Conservation (phyloP, 805 yeast species). For the Saccharomycopsis javanensis region DNA sequence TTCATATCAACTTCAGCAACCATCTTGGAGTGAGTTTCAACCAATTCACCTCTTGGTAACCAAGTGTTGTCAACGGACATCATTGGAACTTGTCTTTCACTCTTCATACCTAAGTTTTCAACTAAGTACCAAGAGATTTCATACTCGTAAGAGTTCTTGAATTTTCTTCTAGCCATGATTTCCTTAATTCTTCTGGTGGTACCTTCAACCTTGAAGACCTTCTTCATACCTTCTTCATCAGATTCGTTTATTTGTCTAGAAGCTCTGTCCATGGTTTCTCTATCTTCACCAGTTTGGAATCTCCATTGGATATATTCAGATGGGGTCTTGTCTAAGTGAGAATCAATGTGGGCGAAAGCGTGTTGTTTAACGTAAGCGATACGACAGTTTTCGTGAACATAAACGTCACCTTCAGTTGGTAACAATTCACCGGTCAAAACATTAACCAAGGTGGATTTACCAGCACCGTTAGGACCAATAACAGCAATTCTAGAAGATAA, state of each 20-base stretch:
- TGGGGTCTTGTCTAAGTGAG: constrained; percentile 98
- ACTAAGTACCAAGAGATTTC: constrained; percentile 97
- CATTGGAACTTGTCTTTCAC: constrained; percentile 99
- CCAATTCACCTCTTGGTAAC: constrained; percentile 98
- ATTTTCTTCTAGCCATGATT: constrained; percentile 95
- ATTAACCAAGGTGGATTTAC: constrained; percentile 97
- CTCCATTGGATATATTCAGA: constrained; percentile 99
- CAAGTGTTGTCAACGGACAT: constrained; percentile 99
- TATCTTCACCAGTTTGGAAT: constrained; percentile 99
- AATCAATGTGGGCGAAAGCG: constrained; percentile 98
- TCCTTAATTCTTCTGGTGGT: constrained; percentile 95
- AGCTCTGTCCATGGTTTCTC: constrained; percentile 99
- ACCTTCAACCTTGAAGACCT: constrained; percentile 98
- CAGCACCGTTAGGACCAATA: constrained; percentile 99
- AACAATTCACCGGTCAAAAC: constrained; percentile 98
- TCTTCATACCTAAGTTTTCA: constrained; percentile 98
- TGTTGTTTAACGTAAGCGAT: constrained; percentile 99
- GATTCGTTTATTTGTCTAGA: constrained; percentile 95
- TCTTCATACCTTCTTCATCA: constrained; percentile 98
- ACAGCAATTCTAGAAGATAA: constrained; percentile 99
- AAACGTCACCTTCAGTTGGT: constrained; percentile 97
- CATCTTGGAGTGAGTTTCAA: constrained; percentile 96
- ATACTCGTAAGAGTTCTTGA: constrained; percentile 99
- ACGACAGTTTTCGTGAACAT: constrained; percentile 99
- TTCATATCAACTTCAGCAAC: constrained; percentile 99